Conservation (phyloP, 768 basidiomycete genomes). For the Russula ochroleuca region DNA sequence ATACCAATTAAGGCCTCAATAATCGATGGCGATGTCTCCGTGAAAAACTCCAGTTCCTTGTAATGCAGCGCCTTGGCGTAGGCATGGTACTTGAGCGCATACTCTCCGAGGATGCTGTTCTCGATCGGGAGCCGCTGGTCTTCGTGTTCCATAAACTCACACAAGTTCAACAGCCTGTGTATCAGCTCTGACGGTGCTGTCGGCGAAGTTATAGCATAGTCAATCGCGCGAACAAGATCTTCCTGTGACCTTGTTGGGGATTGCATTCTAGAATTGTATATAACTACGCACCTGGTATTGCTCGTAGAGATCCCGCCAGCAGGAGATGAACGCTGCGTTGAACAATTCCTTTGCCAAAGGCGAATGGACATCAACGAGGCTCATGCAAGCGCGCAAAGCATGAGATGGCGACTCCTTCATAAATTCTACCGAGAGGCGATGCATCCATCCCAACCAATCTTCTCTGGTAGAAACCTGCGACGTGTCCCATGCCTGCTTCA, state of each 20-base stretch:
- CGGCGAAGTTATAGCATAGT: conserved; percentile 73
- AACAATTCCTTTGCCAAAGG: conserved; percentile 92
- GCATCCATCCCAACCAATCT: conserved; percentile 97
- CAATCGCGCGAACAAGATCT: conserved; percentile 88
- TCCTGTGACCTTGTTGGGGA: conserved; percentile 50
- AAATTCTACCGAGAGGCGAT: conserved; percentile 85
- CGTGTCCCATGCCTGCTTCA: conserved; percentile 95
- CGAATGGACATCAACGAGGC: conserved; percentile 83
- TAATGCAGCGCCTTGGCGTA: conserved; percentile 98
- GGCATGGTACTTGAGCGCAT: conserved; percentile 88
- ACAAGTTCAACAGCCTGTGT: conserved; percentile 85
- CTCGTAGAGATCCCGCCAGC: conserved; percentile 94
- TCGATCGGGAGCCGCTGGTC: conserved; percentile 94
- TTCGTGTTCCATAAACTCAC: conserved; percentile 99
- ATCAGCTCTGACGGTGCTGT: conserved; percentile 83
- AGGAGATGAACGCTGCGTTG: conserved; percentile 97
- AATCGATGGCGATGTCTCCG: conserved; percentile 83
- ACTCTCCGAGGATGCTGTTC: conserved; percentile 87
- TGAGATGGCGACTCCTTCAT: conserved; percentile 98
- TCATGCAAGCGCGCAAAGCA: conserved; percentile 95
- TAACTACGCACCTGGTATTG: conserved; percentile 75
- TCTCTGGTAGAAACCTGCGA: conserved; percentile 69
- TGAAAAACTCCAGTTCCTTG: conserved; percentile 96
- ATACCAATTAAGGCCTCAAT: conserved; percentile 94
- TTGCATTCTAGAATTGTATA: background rate